Evolutionary conservation across 805 yeast species (phyloP), one percentile per base, ranked within the genome.

Genomic region (Phaffomyces antillensis): DNA sequence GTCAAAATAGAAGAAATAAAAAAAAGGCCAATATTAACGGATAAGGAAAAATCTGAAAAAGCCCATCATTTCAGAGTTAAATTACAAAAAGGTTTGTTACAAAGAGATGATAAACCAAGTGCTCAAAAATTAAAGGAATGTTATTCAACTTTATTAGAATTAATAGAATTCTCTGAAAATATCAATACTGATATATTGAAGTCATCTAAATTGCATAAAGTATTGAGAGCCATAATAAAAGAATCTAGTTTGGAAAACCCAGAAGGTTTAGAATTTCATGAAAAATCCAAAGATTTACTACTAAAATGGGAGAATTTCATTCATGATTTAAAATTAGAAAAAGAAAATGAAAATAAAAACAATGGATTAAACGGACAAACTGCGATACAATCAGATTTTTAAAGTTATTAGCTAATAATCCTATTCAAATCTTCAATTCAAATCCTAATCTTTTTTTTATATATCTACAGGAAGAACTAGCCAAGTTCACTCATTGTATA

Each of bases 131-230:
- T 51, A 11, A 28, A 36, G 2, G 36, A 38, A 0, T 41, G 50
- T 17, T 43, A 50, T 3, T 61, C 63, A 52, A 64, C 67, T 13
- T 60, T 75, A 36, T 58, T 64, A 44, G 64, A 72, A 33, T 56
- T 76, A 20, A 70, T 65, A 23, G 69, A 67, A 16, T 70, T 73
- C 46, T 67, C 74, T 1, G 43, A 50, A 10, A 34, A 52, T 3
- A 66, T 75, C 32, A 64, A 56, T 26, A 57, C 63, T 18, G 70
- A 68, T 15, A 54, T 74, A 18, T 62, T 76, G 46, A 64, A 61
- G 40, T 58, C 59, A 20, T 72, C 79, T 15, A 76, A 74, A 52
- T 61, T 76, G 42, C 79, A 75, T 53, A 76, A 76, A 55, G 79
- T 76, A 1, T 55, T 76, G 47, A 73, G 70, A 54, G 75, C 76